Base-by-base conservation (phyloP, 208 protist genomes). In the Leishmania guyanensis region DNA sequence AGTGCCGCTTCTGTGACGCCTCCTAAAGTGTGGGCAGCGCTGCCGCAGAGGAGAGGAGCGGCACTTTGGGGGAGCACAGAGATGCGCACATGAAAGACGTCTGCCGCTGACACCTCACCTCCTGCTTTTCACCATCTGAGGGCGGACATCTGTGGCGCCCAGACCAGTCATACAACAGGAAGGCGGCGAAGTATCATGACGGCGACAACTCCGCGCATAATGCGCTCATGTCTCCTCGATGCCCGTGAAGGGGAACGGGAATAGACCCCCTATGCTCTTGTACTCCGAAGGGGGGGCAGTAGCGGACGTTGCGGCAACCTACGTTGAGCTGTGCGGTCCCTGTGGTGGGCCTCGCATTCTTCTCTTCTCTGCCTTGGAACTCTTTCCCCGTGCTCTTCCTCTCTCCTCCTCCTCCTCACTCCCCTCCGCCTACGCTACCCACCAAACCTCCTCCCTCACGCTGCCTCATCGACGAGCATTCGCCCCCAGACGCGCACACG, bases 1-100 rank as follows among this genome's bases (percentile, higher is more conserved):
- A 91, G 62, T 79, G 82, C 72, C 68, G 74, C 53, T 76, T 75
- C 56, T 33, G 14, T 9, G 60, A 48, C 17, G 14, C 58, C 53
- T 39, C 36, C 36, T 77, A 77, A 9, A 17, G 1, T 56, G 20
- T n/a, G 16, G 51, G 6, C 51, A 51, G 72, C 33, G 14, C 71
- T 56, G 17, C 29, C 71, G 4, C 71, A 14, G 50, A 60, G 33
- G 26, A 62, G 51, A 60, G 60, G 20, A 39, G 50, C 71, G 46
- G 43, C 16, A 33, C 68, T 65, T 66, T 50, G 54, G 12, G 8
- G 36, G 36, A 39, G 68, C 43, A 20, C 68, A 72, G 39, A 51
- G 17, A 10, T 10, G 10, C 68, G 68, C 43, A 22, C 20, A 29
- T 50, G 10, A 43, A 51, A 5, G 22, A 20, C 43, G 10, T 48